Evolutionary conservation across 495 filamentous ascomycete genomes (phyloP), one percentile per base, ranked within the genome.

Genomic region (Lepraria neglecta): DNA sequence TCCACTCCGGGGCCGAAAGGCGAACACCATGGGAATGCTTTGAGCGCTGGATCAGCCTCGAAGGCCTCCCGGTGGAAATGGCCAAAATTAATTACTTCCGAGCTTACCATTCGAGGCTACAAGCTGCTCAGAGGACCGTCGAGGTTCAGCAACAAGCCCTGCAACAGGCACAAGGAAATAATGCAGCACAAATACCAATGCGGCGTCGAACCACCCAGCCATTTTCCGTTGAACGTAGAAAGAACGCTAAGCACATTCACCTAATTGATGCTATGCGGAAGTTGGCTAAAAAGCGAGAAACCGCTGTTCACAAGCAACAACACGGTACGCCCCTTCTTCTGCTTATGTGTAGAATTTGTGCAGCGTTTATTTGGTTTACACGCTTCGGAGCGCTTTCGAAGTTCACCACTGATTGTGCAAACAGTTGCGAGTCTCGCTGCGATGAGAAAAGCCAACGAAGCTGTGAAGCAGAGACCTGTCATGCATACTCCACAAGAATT

Each of bases 21-120:
- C 82, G 94, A 54, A 97, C 95, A 4, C 92, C 94, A 6, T 98
- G 94, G 94, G 94, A 98, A 74, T 98, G 94, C 69, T 98, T 97
- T 68, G 94, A 98, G 70, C 84, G 95, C 43, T 97, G 92, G 91
- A 84, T 96, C 17, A 83, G 86, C 58, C 75, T 97, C 11, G 94
- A 97, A 74, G 90, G 90, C 6, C 74, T 96, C 42, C 91, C 91
- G 19, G 82, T 83, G 44, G 94, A 98, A 59, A 94, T 97, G 88
- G 84, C 83, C 28, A 95, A 96, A 74, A 95, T 88, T 4, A 87
- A 87, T 43, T 97, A 96, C 70, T 97, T 96, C 79, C 76, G 89
- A 68, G 82, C 88, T 11, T 96, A 92, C 68, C 87, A 90, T 65
- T 79, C 79, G 60, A 79, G 91, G 46, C 84, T 96, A 52, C 90